Evolutionary conservation across 1,284 basidiomycete species (phyloP).

Genomic region (Ceratobasidium sp.): DNA sequence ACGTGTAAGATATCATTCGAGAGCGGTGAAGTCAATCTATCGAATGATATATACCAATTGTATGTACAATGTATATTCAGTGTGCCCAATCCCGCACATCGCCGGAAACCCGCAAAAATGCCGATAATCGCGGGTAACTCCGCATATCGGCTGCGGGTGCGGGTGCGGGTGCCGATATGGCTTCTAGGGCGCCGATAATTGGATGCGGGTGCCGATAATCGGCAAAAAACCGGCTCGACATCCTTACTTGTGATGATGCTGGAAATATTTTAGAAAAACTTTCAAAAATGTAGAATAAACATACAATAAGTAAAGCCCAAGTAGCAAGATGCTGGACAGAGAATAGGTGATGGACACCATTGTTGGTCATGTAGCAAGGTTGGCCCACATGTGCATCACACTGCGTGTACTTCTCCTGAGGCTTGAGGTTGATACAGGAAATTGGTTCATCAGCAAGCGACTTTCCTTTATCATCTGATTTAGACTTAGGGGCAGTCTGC

Average conservation of each 20-base stretch:
- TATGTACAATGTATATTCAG: no score
- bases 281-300: not conserved
- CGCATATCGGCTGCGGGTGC: no score
- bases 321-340: not conserved
- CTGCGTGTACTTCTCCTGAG: not conserved
- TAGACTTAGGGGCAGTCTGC: not conserved
- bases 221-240: no score
- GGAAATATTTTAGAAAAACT: not conserved
- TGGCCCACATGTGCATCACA: not conserved
- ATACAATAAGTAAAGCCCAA: not conserved
- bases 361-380: not conserved
- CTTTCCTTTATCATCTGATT: not conserved
- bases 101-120: no score
- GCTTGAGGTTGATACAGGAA: not conserved
- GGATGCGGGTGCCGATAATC: no score
- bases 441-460: not conserved
- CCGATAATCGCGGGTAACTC: no score
- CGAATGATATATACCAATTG: no score
- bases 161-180: no score
- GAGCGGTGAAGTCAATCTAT: no score
- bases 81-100: no score
- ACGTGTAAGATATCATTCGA: no score
- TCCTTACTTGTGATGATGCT: constrained; percentile 50
- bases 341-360: not conserved
- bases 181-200: no score